phyloP scores from a whole-genome alignment of 2,329 filamentous ascomycete genomes.

The Colletotrichum trifolii region DNA sequence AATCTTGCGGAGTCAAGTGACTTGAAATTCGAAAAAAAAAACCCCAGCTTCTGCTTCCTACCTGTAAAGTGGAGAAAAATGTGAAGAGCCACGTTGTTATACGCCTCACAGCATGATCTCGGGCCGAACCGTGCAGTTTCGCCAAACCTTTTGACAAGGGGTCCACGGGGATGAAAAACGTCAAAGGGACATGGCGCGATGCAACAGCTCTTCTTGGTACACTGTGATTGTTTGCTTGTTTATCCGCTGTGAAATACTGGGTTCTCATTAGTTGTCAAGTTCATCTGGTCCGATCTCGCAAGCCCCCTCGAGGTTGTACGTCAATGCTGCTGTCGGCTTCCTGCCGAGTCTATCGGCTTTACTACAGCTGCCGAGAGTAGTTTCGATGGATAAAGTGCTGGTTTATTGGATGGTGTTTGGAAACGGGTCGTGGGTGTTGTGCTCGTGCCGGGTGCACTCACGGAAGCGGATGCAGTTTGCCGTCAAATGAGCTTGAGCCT shows the following conservation, averaged over 20 bases:
- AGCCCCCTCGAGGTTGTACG: no score
- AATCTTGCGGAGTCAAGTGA: neutral
- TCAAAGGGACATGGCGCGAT: neutral
- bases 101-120: constrained; percentile 12
- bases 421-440: neutral
- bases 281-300: constrained; percentile 11
- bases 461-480: neutral
- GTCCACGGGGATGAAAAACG: constrained; percentile 10
- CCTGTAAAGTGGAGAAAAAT: neutral
- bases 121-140: constrained; percentile 34
- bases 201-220: neutral
- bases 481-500: constrained; percentile 10
- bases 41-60: neutral
- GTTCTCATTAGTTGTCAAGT: neutral
- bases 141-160: neutral
- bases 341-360: constrained; percentile 1
- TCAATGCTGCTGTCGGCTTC: constrained; percentile 5
- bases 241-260: no score
- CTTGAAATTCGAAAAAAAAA: neutral
- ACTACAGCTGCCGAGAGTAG: constrained; percentile 2
- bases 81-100: constrained; percentile 7
- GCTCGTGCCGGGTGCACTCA: neutral
- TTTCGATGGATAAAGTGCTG: neutral
- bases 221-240: no score
- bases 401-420: neutral